A percentile compares a stretch with the other conserved stretches of the same genome.
Evolutionary conservation across 208 protist species (phyloP).

Genomic region (Trypanosoma cruzi): DNA sequence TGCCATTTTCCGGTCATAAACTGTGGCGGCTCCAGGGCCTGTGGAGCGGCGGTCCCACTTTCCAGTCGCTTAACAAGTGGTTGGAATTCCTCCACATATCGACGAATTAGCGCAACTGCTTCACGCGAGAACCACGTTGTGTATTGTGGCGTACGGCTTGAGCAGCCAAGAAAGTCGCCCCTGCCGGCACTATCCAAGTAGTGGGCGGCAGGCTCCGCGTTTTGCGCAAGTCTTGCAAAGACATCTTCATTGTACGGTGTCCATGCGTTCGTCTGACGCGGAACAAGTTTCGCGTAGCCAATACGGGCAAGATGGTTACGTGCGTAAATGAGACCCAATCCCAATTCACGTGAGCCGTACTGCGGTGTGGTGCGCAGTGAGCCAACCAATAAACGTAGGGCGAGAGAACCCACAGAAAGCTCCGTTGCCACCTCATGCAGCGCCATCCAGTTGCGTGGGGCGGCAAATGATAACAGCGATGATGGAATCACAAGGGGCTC

Average conservation of each 20-base stretch:
- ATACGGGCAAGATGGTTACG: slow-evolving; percentile 68
- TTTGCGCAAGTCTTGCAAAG: slow-evolving; percentile 76
- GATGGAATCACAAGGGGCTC: slow-evolving; percentile 54
- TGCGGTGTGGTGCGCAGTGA: slow-evolving; percentile 70
- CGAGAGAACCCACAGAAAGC: slow-evolving; percentile 49
- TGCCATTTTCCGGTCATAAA: slow-evolving; percentile 78
- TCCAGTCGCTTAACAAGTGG: slow-evolving; percentile 77
- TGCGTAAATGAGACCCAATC: slow-evolving; percentile 80
- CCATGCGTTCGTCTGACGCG: slow-evolving; percentile 72
- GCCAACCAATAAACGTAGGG: slow-evolving; percentile 70
- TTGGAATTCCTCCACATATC: slow-evolving; percentile 66
- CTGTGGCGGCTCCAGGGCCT: slow-evolving; percentile 65
- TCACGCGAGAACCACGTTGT: slow-evolving; percentile 84
- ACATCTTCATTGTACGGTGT: slow-evolving; percentile 54
- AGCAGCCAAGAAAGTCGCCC: slow-evolving; percentile 58
- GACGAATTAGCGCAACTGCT: slow-evolving; percentile 58
- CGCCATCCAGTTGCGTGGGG: slow-evolving; percentile 69
- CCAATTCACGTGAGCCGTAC: slow-evolving; percentile 87
- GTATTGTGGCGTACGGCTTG: slow-evolving; percentile 40
- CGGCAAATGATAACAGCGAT: slow-evolving; percentile 48
- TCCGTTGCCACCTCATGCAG: slow-evolving; percentile 59
- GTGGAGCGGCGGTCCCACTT: slow-evolving; percentile 40
- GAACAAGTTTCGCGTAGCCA: slow-evolving; percentile 81
- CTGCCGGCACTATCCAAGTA: slow-evolving; percentile 69
- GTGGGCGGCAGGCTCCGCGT: slow-evolving; percentile 55